Conservation (phyloP, 106 monocot species). For the Xerophyta viscosa region DNA sequence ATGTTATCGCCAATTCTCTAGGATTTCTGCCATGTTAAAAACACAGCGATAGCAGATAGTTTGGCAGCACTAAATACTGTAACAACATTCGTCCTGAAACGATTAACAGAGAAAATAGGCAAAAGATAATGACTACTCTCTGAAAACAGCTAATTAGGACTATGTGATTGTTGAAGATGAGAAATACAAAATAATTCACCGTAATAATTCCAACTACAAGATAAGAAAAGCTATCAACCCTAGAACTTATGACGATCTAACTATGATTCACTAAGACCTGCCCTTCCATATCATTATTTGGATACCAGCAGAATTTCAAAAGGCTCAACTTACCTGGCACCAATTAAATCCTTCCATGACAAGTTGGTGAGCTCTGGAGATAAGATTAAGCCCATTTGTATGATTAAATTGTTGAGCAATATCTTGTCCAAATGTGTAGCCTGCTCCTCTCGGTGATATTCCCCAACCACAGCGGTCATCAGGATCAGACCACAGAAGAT, state of each 20-base stretch:
- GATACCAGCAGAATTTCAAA: too few species aligned
- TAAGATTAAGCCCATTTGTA: constrained; percentile 50
- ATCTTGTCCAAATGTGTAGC: constrained; percentile 75
- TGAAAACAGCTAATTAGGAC: too few species aligned
- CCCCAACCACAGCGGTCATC: constrained; percentile 94
- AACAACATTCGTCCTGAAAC: constrained; percentile 44
- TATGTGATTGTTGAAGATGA: too few species aligned
- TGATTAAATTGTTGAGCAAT: constrained; percentile 68
- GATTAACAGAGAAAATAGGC: neutral
- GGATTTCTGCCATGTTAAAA: constrained; percentile 52
- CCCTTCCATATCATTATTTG: too few species aligned
- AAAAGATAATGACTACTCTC: too few species aligned
- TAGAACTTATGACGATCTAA: too few species aligned
- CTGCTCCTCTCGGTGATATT: constrained; percentile 81
- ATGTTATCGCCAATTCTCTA: constrained; percentile 51
- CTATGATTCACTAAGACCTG: too few species aligned
- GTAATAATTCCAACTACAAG: too few species aligned
- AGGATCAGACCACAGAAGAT: constrained; percentile 87
- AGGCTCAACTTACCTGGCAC: constrained; percentile 33
- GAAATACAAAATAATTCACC: too few species aligned
- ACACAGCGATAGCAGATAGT: constrained; percentile 50
- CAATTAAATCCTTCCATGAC: constrained; percentile 78
- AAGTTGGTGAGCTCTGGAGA: constrained; percentile 65
- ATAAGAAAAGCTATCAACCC: too few species aligned
- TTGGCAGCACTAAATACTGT: constrained; percentile 49